Conservation (phyloP, 2,329 filamentous ascomycete species). For the Metarhizium humberi region DNA sequence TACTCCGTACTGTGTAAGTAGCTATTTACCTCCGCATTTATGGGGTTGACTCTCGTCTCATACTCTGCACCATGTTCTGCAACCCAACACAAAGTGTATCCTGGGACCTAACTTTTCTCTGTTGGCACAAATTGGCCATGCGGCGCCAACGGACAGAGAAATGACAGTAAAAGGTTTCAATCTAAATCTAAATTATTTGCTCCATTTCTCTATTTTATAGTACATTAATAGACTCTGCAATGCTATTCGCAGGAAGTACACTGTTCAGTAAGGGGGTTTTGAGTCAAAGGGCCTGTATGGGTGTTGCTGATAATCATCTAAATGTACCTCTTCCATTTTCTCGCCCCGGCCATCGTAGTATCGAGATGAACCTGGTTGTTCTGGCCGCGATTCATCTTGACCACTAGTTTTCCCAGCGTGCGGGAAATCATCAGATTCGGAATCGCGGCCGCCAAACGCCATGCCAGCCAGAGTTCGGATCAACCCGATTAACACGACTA, state of each 20-base stretch:
- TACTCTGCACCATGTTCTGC: too few relatives aligned
- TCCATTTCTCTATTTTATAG: background rate
- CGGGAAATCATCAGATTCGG: conserved; percentile 44
- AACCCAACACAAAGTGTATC: too few relatives aligned
- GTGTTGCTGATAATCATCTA: background rate
- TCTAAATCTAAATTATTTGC: background rate
- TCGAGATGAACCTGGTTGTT: conserved; percentile 9
- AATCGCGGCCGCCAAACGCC: conserved; percentile 44
- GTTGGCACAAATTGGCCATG: background rate
- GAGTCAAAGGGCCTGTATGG: background rate
- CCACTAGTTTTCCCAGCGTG: conserved; percentile 21
- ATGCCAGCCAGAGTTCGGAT: conserved; percentile 55
- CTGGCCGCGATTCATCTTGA: background rate
- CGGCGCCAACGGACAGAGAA: background rate
- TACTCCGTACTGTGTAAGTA: too few relatives aligned
- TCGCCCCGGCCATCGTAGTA: background rate
- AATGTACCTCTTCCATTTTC: conserved; percentile 1
- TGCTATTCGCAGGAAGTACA: background rate
- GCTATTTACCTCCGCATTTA: too few relatives aligned
- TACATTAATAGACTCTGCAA: background rate
- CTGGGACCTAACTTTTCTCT: too few relatives aligned
- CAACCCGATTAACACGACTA: conserved; percentile 68
- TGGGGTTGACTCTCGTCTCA: too few relatives aligned
- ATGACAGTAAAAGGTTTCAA: background rate
- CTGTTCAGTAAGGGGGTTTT: background rate